Conservation (phyloP, 306 rosid species). For the Nissolia schottii region DNA sequence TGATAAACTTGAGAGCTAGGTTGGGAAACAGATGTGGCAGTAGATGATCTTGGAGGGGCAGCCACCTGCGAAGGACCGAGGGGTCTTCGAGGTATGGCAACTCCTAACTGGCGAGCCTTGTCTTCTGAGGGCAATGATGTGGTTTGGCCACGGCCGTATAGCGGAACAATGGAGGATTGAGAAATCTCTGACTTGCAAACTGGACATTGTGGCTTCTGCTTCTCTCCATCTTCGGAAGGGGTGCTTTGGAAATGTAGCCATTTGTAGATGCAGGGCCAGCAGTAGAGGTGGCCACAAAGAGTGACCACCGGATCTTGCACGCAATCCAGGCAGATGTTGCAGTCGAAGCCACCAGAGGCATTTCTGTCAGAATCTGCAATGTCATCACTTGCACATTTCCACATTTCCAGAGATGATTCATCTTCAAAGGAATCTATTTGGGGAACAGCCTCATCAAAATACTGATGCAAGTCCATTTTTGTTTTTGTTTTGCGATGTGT, state of each 20-base stretch:
- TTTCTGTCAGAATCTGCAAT: conserved; percentile 33
- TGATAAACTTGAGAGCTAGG: conserved; percentile 33
- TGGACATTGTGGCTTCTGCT: conserved; percentile 52
- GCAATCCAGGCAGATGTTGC: conserved; percentile 82
- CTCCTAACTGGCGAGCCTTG: conserved; percentile 35
- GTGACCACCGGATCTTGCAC: conserved; percentile 93
- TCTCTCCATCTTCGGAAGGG: conserved; percentile 30
- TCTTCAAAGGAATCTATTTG: conserved; percentile 37
- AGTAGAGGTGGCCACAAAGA: conserved; percentile 93
- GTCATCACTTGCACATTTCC: conserved; percentile 35
- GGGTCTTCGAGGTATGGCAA: conserved; percentile 63
- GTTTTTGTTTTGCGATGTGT: not conserved
- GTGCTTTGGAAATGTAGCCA: conserved; percentile 57
- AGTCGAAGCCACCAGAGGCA: conserved; percentile 57
- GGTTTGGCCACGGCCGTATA: conserved; percentile 61
- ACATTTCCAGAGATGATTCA: conserved; percentile 32
- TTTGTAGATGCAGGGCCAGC: conserved; percentile 97
- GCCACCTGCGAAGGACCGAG: conserved; percentile 37
- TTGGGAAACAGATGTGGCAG: conserved; percentile 18
- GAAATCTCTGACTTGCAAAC: conserved; percentile 87
- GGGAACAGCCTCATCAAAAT: conserved; percentile 35
- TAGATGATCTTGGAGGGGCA: conserved; percentile 28
- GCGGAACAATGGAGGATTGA: conserved; percentile 58
- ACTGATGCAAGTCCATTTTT: conserved; percentile 47
- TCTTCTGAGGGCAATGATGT: conserved; percentile 36